Evolutionary conservation across 306 rosid species (phyloP), one percentile per base, ranked within the genome.

Genomic region (Acmispon strigosus): DNA sequence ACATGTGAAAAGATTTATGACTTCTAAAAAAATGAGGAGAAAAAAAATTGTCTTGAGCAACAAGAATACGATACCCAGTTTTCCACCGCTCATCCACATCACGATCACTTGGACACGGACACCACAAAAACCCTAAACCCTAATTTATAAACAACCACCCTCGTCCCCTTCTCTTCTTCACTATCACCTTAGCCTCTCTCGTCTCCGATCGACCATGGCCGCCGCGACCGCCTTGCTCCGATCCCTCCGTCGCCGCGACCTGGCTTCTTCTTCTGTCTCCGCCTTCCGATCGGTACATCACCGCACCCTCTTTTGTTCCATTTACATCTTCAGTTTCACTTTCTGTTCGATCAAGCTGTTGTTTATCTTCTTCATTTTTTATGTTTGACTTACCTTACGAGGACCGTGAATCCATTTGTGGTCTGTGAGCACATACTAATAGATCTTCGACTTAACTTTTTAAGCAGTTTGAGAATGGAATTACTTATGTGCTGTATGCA

Each of bases 241-340:
- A 32, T 82, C 82, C 17, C 69, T 85, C 8, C 83, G 83, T 5
- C 83, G 80, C 50, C 87, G 87, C 8, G 85, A 85, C 13, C 43
- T 80, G 4, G 82, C 87, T 8, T 70, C 87, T 51, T 42, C 85
- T 2, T 62, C 90, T 5, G 12, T 80, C 56, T 77, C 76, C 0
- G 70, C 86, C 72, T 82, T 49, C 75, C 80, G 92, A 79, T 81
- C 88, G 55, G 96, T 90, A 79, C 43, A n/a, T 77, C 70, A 9
- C 27, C 19, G 3, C 36, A 8, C 71, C 48, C 8, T 32, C 37
- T 18, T 37, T 1, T 41, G n/a, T 43, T 43, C 12, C 13, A 54
- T 53, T 36, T 4, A 8, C 11, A 3, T 37, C 17, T 34, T 27
- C 20, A 13, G 5, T 20, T 20, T 9, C 13, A 13, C n/a, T 0